Evolutionary conservation across 768 basidiomycete genomes (phyloP).

Genomic region (Lentinula guzmanii): DNA sequence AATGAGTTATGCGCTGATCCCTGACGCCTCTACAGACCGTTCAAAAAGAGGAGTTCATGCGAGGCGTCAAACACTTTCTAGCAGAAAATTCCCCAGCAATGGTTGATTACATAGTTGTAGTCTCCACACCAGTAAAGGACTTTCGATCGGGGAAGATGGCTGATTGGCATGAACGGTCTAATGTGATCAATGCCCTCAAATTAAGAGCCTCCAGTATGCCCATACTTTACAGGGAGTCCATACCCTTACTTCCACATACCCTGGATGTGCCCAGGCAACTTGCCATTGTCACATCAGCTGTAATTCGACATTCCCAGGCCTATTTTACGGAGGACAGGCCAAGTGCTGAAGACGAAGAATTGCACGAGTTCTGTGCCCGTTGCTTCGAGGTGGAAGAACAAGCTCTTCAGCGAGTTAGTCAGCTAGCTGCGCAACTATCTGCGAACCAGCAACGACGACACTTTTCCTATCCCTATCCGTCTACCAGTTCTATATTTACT

Average conservation of each 20-base stretch:
- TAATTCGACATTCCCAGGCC: constrained; percentile 59
- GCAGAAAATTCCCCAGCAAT: constrained; percentile 58
- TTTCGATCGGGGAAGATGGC: constrained; percentile 16
- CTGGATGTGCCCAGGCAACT: constrained; percentile 77
- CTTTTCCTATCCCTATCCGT: constrained; percentile 10
- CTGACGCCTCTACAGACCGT: constrained; percentile 32
- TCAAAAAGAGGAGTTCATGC: constrained; percentile 81
- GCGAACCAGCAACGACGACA: constrained; percentile 18
- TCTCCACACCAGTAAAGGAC: constrained; percentile 50
- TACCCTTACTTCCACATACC: constrained; percentile 67
- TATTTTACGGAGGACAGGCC: constrained; percentile 27
- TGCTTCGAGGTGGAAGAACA: constrained; percentile 71
- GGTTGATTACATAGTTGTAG: constrained; percentile 70
- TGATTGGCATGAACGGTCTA: constrained; percentile 45
- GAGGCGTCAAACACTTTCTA: constrained; percentile 69
- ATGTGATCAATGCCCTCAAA: constrained; percentile 48
- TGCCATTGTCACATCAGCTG: constrained; percentile 66
- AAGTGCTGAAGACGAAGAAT: constrained; percentile 29
- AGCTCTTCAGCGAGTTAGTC: constrained; percentile 60
- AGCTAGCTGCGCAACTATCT: constrained; percentile 39
- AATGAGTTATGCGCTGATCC: not conserved
- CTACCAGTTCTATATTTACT: not conserved
- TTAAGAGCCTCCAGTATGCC: constrained; percentile 53
- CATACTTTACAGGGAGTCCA: constrained; percentile 58
- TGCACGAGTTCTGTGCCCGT: constrained; percentile 51